phyloP scores from a whole-genome alignment of 768 basidiomycete genomes.

The Lentinula edodes region DNA sequence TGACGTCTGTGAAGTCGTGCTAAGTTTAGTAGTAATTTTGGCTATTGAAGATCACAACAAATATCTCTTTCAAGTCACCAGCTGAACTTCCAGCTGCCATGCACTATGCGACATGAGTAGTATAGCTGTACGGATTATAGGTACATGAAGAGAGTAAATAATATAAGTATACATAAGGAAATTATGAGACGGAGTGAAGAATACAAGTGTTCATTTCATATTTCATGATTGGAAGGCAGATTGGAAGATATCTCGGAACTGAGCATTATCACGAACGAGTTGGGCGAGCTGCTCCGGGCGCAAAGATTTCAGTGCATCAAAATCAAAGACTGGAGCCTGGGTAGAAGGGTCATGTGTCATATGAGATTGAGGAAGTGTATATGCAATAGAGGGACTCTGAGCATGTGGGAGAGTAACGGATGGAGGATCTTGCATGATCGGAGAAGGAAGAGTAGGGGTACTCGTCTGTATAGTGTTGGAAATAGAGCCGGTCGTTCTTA shows the following conservation, averaged over 20 bases:
- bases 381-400: not conserved
- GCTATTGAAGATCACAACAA: too few species aligned
- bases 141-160: not conserved
- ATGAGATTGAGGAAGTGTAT: not conserved
- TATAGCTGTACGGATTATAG: not conserved
- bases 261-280: not conserved
- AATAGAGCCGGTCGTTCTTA: not conserved
- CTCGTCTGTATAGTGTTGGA: not conserved
- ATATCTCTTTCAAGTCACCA: too few species aligned
- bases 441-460: not conserved
- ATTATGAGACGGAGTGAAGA: not conserved
- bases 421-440: not conserved
- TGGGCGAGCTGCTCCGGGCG: not conserved
- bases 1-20: too few species aligned
- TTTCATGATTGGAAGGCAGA: not conserved
- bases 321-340: not conserved
- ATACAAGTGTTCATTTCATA: not conserved
- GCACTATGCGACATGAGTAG: too few species aligned
- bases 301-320: constrained; percentile 1
- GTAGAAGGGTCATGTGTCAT: not conserved
- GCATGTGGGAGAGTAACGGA: not conserved
- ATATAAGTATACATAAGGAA: not conserved
- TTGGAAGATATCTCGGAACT: not conserved
- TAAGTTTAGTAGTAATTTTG: too few species aligned
- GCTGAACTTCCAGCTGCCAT: too few species aligned